Percentiles rank a stretch among this genome's conserved stretches.
These are phyloP conservation scores for Pyrrhoderma noxium DNA, from an alignment of 1,284 basidiomycete species.

Conservation along the genomic window DNA sequence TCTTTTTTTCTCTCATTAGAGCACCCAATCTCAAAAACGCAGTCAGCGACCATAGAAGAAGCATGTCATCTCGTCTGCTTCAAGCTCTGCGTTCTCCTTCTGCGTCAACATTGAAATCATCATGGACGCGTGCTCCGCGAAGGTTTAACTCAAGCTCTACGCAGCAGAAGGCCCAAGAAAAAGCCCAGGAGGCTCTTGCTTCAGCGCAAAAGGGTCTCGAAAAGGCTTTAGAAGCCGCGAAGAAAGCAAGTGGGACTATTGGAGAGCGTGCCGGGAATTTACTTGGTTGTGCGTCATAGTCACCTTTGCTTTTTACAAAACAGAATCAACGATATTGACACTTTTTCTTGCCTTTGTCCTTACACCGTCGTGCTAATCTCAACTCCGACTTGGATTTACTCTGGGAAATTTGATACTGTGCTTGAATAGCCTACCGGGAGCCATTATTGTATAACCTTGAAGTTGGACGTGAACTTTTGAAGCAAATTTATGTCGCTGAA, in stretches of 20 bases:
- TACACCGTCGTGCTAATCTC: no score
- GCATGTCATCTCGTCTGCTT: constrained; percentile 6
- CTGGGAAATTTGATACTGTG: neutral
- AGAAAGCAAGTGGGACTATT: constrained; percentile 49
- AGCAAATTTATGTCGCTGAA: constrained; percentile 90
- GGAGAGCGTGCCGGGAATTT: constrained; percentile 53
- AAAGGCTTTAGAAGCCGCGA: constrained; percentile 44
- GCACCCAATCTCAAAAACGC: no score
- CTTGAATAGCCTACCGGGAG: constrained; percentile 68
- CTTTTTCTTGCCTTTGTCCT: neutral
- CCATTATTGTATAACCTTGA: constrained; percentile 80
- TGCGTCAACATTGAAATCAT: constrained; percentile 8
- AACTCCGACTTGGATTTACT: neutral
- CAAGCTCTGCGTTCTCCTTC: constrained; percentile 3
- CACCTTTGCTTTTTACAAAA: constrained; percentile 3
- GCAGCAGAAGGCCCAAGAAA: constrained; percentile 42
- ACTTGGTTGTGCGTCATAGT: constrained; percentile 53
- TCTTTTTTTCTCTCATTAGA: no score
- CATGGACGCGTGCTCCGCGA: neutral
- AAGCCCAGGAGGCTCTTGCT: constrained; percentile 58
- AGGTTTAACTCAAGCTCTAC: constrained; percentile 16
- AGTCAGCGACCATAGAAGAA: no score
- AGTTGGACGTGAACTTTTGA: constrained; percentile 77
- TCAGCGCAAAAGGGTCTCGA: constrained; percentile 51
- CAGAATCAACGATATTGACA: neutral